Evolutionary conservation across 371 early-diverging fungal species (phyloP).

Genomic region (Actinomortierella wolfii): DNA sequence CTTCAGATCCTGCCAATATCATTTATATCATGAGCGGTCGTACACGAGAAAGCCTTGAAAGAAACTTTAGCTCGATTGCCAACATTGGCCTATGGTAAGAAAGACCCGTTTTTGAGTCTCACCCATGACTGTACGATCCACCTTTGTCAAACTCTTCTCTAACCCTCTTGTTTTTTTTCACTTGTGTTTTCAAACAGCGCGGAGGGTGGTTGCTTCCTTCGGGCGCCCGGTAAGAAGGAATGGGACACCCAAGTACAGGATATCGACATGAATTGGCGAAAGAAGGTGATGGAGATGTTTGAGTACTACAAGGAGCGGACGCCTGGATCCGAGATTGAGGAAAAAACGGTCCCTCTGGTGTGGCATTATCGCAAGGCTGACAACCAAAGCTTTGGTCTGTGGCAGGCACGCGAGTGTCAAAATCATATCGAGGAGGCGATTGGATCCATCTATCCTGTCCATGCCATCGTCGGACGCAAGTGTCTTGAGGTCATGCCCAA

Average conservation of each 20-base stretch:
- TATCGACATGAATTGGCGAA: slow-evolving; percentile 84
- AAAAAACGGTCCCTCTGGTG: slow-evolving; percentile 72
- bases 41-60: slow-evolving; percentile 73
- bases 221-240: slow-evolving; percentile 59
- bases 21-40: slow-evolving; percentile 88
- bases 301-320: slow-evolving; percentile 91
- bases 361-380: slow-evolving; percentile 87
- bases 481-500: slow-evolving; percentile 86
- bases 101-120: background rate
- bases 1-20: slow-evolving; percentile 70
- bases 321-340: slow-evolving; percentile 83
- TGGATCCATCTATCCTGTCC: slow-evolving; percentile 85
- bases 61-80: slow-evolving; percentile 74
- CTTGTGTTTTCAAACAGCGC: slow-evolving; percentile 56
- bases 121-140: background rate
- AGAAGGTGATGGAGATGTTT: slow-evolving; percentile 79
- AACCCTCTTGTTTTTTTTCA: background rate
- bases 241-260: slow-evolving; percentile 85
- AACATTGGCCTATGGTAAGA: slow-evolving; percentile 77
- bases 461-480: slow-evolving; percentile 90
- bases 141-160: too few species aligned
- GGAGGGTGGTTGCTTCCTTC: slow-evolving; percentile 87
- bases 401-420: slow-evolving; percentile 91
- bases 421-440: slow-evolving; percentile 88
- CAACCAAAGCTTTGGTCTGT: slow-evolving; percentile 67